These are phyloP conservation scores for Medicago ruthenica DNA, from an alignment of 306 rosid species.

Conservation along the genomic window DNA sequence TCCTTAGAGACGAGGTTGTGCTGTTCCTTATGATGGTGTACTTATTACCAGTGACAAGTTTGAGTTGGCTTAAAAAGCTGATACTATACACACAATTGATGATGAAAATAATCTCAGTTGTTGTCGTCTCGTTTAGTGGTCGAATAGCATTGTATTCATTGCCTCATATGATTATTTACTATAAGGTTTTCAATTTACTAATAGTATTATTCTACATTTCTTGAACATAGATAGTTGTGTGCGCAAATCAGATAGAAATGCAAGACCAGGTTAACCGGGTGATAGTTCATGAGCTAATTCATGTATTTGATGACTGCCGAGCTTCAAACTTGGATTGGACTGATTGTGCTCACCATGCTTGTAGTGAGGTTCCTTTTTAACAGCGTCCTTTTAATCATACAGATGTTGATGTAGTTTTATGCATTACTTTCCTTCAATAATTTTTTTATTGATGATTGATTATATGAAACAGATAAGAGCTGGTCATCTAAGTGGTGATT, in stretches of 20 bases:
- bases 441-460: constrained; percentile 10
- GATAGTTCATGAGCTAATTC: constrained; percentile 85
- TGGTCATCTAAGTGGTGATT: constrained; percentile 90
- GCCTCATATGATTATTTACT: background rate
- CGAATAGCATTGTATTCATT: background rate
- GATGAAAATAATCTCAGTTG: background rate
- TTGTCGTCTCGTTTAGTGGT: background rate
- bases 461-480: constrained; percentile 78
- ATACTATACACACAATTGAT: background rate
- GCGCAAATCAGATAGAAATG: constrained; percentile 60
- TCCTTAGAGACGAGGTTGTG: background rate
- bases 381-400: background rate
- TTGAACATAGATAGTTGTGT: constrained; percentile 65
- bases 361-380: constrained; percentile 70
- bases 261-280: constrained; percentile 90
- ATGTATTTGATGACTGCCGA: constrained; percentile 85
- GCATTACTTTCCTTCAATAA: background rate
- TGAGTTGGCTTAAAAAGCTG: constrained; percentile 12
- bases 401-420: constrained; percentile 17
- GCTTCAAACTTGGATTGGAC: constrained; percentile 82
- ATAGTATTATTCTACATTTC: constrained; percentile 30
- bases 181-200: constrained; percentile 8
- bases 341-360: constrained; percentile 94
- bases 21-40: background rate
- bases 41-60: background rate